Evolutionary conservation across 768 basidiomycete species (phyloP), one percentile per base, ranked within the genome.

Genomic region (Pholiota microspora): DNA sequence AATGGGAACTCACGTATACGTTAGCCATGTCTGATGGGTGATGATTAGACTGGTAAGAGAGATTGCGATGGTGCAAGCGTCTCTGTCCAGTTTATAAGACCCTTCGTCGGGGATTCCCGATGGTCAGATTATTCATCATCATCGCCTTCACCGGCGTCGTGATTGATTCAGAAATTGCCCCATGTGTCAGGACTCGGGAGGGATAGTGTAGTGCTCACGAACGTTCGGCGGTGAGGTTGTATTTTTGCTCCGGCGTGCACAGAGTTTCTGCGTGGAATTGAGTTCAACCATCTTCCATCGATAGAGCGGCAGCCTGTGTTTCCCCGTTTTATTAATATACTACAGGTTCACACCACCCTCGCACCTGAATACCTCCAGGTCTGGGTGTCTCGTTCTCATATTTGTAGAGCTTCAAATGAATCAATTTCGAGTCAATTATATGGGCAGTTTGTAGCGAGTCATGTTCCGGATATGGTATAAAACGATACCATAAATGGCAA

Each of bases 41-140:
- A 31, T 25, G 47, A 32, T 32, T 12, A 32, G 6, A 12, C 15
- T 36, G 18, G 21, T 21, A 34, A 34, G 48, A 21, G 34, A 21
- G 31, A n/a, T 35, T 3, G 16, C 16, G 29, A 35, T 6, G 7
- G 29, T 49, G 48, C 48, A 12, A 24, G 23, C 3, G 7, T n/a
- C 48, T 21, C n/a, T 21, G 21, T 32, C 32, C 7, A 18, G 48
- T 32, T 49, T 49, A 49, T 49, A 49, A 28, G 18, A 34, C n/a
- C 16, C 31, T 48, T 48, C 48, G 29, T 23, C 48, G 48, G 48
- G 24, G 48, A 49, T 49, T 21, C 31, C 48, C 48, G 48, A 35
- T 34, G 48, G 48, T n/a, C n/a, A n/a, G 48, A 34, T 49, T 23
- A 49, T 49, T 29, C 34, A 49, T 49, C 35, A 36, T 36, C 35